Evolutionary conservation across 345 rosid species (phyloP).

Genomic region (Carallia pectinifolia): DNA sequence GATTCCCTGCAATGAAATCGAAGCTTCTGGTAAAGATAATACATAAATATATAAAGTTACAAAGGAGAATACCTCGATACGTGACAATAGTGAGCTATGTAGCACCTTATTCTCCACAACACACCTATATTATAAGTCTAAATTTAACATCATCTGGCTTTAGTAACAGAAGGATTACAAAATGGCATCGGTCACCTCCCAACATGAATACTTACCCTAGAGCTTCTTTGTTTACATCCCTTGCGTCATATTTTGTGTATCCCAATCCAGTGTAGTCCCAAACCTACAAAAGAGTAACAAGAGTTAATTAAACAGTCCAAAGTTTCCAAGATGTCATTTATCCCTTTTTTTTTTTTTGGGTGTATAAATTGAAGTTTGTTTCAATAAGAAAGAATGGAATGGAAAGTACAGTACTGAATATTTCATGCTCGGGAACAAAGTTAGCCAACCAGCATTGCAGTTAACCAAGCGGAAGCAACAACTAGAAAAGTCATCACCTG

Average conservation of each 20-base stretch:
- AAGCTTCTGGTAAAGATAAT: not conserved
- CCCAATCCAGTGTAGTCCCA: conserved; percentile 98
- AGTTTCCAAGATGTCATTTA: not conserved
- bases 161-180: conserved; percentile 7
- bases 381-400: not conserved
- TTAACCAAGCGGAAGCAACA: not conserved
- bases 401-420: not conserved
- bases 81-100: conserved; percentile 65
- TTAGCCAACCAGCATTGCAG: not conserved
- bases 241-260: conserved; percentile 75
- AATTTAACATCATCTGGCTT: conserved; percentile 10
- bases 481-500: not conserved
- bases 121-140: conserved; percentile 54
- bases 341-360: not conserved
- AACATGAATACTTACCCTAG: conserved; percentile 58
- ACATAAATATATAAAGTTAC: conserved; percentile 2
- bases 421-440: not conserved
- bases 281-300: conserved; percentile 44
- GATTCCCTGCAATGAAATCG: not conserved
- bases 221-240: conserved; percentile 64
- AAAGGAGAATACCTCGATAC: conserved; percentile 55
- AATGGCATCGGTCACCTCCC: not conserved
- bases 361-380: not conserved
- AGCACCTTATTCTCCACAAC: conserved; percentile 97
- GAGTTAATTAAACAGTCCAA: not conserved